A percentile compares a stretch with the other conserved stretches of the same genome.
These are phyloP conservation scores for Asterochloris sp. DNA, from an alignment of 139 green algal genomes.

Conservation along the genomic window DNA sequence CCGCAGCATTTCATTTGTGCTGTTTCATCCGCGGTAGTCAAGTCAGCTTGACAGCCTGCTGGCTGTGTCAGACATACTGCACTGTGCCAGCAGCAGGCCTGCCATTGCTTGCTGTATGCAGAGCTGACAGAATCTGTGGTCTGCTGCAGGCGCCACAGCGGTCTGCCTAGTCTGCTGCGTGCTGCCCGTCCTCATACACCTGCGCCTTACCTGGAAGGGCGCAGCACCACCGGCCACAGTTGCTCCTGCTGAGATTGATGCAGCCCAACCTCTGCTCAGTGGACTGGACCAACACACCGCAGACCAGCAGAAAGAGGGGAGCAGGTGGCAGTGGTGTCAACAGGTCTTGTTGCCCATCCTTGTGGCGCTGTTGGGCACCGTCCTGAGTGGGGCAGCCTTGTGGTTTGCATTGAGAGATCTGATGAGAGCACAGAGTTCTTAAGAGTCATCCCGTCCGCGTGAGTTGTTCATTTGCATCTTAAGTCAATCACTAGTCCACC, in stretches of 20 bases:
- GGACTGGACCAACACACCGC: neutral
- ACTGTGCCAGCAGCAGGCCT: neutral
- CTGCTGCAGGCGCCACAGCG: conserved; percentile 23
- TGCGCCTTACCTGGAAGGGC: conserved; percentile 25
- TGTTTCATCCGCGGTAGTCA: neutral
- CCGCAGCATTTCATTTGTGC: neutral
- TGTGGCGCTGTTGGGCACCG: conserved; percentile 28
- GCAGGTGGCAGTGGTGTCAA: conserved; percentile 5
- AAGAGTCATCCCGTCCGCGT: too few species aligned
- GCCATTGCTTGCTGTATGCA: neutral
- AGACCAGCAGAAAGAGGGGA: neutral
- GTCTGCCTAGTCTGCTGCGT: conserved; percentile 48
- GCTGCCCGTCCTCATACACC: conserved; percentile 43
- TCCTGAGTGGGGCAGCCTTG: conserved; percentile 23
- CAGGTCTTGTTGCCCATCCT: conserved; percentile 25
- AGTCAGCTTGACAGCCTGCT: neutral
- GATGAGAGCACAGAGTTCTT: too few species aligned
- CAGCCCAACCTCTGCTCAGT: neutral
- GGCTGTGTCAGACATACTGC: neutral
- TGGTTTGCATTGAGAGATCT: neutral
- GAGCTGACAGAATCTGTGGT: neutral
- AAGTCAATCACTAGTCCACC: too few species aligned
- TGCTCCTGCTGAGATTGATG: too few species aligned
- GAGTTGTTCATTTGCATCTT: too few species aligned
- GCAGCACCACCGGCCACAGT: neutral